A percentile compares a stretch with the other conserved stretches of the same genome.
These are phyloP conservation scores for Diphasiastrum complanatum DNA, from an alignment of 83 land plant genomes.

Conservation along the genomic window DNA sequence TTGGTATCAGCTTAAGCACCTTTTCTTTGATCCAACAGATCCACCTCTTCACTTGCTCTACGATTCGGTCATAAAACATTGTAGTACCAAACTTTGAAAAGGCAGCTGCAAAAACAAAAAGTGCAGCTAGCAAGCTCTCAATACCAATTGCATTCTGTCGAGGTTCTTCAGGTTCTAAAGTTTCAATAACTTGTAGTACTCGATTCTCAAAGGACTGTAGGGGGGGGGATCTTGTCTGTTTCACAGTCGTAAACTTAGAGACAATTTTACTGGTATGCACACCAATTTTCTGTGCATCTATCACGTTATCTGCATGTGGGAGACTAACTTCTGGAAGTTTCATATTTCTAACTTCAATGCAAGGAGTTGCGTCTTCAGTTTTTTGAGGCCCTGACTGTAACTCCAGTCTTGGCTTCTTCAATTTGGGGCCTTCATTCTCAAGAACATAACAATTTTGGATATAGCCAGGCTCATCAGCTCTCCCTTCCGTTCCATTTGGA, in stretches of 20 bases:
- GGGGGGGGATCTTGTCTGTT: slow-evolving; percentile 29
- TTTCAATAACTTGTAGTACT: slow-evolving; percentile 33
- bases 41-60: slow-evolving; percentile 48
- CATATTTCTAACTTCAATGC: no score
- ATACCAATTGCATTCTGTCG: slow-evolving; percentile 21
- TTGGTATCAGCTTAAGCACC: slow-evolving; percentile 29
- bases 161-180: slow-evolving; percentile 25
- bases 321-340: no score
- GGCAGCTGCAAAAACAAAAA: slow-evolving; percentile 53
- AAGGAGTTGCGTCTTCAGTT: no score
- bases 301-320: no score
- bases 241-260: slow-evolving; percentile 14
- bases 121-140: slow-evolving; percentile 48
- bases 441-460: no score
- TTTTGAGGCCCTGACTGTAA: no score
- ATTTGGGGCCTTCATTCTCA: no score
- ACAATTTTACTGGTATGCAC: no score
- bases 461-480: no score
- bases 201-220: slow-evolving; percentile 25
- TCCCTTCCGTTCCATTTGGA: no score
- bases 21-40: slow-evolving; percentile 62
- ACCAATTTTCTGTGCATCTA: no score
- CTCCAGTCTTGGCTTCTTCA: no score
- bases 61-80: slow-evolving; percentile 29
- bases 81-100: slow-evolving; percentile 35